Percentiles rank a stretch among this genome's conserved stretches.
phyloP scores from a whole-genome alignment of 495 filamentous ascomycete species.

The Aspergillus ostianus region DNA sequence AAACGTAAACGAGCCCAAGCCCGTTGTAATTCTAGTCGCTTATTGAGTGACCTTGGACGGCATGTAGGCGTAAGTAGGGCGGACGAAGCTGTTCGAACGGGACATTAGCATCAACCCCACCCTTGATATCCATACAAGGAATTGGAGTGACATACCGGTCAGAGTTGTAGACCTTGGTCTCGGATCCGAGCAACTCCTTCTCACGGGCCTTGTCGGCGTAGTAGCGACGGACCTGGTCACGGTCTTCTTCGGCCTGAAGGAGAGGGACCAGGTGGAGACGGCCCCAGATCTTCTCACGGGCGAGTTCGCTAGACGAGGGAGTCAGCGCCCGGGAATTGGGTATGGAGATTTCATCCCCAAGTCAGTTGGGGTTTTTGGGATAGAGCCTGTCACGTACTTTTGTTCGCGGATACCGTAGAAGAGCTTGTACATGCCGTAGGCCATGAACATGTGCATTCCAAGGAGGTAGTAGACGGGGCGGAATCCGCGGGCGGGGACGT shows the following conservation, averaged over 20 bases:
- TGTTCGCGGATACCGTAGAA: constrained; percentile 77
- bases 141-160: constrained; percentile 63
- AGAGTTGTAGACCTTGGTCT: constrained; percentile 79
- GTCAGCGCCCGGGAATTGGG: neutral
- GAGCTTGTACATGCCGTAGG: constrained; percentile 83
- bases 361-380: constrained; percentile 9
- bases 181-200: constrained; percentile 80
- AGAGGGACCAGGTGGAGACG: constrained; percentile 89
- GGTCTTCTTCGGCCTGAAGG: constrained; percentile 93
- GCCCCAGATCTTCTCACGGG: constrained; percentile 95
- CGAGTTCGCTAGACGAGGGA: constrained; percentile 67
- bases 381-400: constrained; percentile 59
- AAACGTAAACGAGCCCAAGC: constrained; percentile 7
- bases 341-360: neutral
- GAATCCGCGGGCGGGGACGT: constrained; percentile 90
- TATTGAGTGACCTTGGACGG: constrained; percentile 42
- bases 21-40: constrained; percentile 5
- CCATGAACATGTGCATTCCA: constrained; percentile 71
- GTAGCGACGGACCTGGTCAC: constrained; percentile 83
- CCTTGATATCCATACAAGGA: neutral
- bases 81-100: constrained; percentile 37
- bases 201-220: constrained; percentile 85
- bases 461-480: constrained; percentile 73
- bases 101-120: constrained; percentile 10
- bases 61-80: constrained; percentile 47